phyloP scores from a whole-genome alignment of 345 rosid species.

The Bruguiera sexangula region DNA sequence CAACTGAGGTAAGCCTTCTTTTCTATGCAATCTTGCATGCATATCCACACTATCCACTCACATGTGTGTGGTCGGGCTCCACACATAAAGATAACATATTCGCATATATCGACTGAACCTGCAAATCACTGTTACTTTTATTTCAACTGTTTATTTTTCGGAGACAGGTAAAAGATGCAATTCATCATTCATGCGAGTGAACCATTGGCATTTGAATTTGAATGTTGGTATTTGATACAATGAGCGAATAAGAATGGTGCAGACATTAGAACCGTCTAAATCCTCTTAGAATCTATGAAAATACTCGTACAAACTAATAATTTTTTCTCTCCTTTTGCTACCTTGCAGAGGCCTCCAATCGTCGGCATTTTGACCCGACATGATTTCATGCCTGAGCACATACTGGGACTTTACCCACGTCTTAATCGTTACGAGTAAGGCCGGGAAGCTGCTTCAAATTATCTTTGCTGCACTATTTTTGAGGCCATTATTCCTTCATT shows the following conservation, averaged over 20 bases:
- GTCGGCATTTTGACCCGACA: conserved; percentile 91
- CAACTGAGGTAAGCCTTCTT: conserved; percentile 57
- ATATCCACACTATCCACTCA: not conserved
- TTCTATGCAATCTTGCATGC: not conserved
- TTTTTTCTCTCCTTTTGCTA: no score
- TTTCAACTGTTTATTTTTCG: no score
- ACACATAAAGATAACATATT: no score
- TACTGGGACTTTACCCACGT: conserved; percentile 73
- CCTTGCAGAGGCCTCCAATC: conserved; percentile 78
- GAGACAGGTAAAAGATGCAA: no score
- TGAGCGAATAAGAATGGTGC: no score
- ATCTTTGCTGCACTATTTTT: not conserved
- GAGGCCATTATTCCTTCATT: not conserved
- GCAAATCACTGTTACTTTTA: no score
- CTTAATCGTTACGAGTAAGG: conserved; percentile 25
- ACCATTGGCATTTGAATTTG: no score
- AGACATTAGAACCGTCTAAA: no score
- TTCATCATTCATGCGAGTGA: no score
- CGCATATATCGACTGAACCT: no score
- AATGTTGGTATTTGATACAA: no score
- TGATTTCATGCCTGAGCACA: conserved; percentile 87
- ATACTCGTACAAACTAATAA: no score
- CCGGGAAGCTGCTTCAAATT: not conserved
- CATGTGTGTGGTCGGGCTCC: not conserved
- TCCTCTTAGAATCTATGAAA: not conserved